These are phyloP conservation scores for Tillandsia fasciculata DNA, from an alignment of 176 grass and related monocot species.

Conservation along the genomic window DNA sequence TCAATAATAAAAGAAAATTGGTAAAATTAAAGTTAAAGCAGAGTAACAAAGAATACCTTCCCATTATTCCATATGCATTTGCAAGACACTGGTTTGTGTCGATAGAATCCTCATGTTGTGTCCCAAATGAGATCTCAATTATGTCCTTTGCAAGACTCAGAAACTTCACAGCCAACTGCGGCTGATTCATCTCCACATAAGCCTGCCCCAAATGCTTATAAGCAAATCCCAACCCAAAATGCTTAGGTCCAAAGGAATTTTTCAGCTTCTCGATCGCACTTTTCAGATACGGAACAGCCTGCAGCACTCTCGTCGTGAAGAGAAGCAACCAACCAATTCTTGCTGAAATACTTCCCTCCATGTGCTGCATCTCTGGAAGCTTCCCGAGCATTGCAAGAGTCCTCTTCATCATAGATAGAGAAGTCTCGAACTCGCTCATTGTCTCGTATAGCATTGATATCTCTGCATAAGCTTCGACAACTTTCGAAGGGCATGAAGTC, in stretches of 20 bases:
- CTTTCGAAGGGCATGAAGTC: conserved; percentile 6
- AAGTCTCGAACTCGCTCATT: conserved; percentile 50
- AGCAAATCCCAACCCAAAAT: conserved; percentile 71
- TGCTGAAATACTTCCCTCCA: conserved; percentile 48
- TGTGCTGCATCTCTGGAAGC: conserved; percentile 36
- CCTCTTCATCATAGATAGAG: conserved; percentile 63
- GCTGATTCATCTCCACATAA: conserved; percentile 36
- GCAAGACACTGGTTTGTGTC: conserved; percentile 51
- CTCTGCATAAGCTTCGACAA: conserved; percentile 40
- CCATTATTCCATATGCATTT: conserved; percentile 58
- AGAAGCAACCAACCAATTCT: conserved; percentile 72
- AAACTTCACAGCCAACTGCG: conserved; percentile 38
- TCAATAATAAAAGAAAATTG: background rate
- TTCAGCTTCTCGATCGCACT: conserved; percentile 55
- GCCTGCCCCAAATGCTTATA: conserved; percentile 60
- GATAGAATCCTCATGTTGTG: conserved; percentile 53
- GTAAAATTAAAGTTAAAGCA: background rate
- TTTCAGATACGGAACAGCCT: conserved; percentile 62
- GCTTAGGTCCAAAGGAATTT: conserved; percentile 42
- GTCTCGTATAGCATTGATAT: conserved; percentile 51
- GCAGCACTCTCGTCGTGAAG: conserved; percentile 31
- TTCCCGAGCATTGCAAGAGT: conserved; percentile 36
- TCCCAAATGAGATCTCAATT: conserved; percentile 41
- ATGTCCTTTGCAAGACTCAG: conserved; percentile 41
- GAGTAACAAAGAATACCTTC: conserved; percentile 29